A percentile compares a stretch with the other conserved stretches of the same genome.
phyloP scores from a whole-genome alignment of 305 asterid genomes.

The Solanum hybrid region DNA sequence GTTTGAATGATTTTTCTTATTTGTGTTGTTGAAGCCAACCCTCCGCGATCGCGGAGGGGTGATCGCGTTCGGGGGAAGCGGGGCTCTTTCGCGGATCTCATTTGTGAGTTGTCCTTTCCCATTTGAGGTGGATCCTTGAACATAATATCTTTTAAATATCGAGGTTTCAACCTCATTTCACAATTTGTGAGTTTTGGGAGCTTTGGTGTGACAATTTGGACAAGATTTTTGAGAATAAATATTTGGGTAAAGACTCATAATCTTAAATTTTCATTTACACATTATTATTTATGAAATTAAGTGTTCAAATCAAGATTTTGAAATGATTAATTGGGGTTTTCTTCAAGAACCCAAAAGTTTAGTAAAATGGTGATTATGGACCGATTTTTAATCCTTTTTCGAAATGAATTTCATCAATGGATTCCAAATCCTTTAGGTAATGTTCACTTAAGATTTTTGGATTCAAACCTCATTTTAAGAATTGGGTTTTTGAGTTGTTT shows the following conservation, averaged over 20 bases:
- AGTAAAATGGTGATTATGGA: neutral
- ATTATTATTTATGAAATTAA: too few relatives aligned
- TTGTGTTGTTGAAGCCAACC: neutral
- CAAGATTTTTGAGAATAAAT: neutral
- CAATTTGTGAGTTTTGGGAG: neutral
- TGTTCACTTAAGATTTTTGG: too few relatives aligned
- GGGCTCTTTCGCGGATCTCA: too few relatives aligned
- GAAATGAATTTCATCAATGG: neutral
- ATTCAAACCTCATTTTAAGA: neutral
- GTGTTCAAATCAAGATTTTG: neutral
- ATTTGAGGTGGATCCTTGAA: neutral
- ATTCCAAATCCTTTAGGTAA: too few relatives aligned
- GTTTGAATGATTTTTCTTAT: neutral
- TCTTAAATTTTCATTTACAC: neutral
- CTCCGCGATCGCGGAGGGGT: neutral
- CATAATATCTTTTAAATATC: neutral
- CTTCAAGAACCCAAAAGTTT: neutral
- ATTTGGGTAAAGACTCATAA: neutral
- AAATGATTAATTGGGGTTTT: too few relatives aligned
- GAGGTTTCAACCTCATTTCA: neutral
- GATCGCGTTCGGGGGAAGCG: neutral
- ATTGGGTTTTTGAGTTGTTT: neutral
- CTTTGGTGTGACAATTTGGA: neutral
- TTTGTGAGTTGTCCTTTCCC: neutral
- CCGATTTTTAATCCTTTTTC: neutral